A percentile compares a stretch with the other conserved stretches of the same genome.
These are phyloP conservation scores for Pseudonitzschia multistriata DNA, from an alignment of 108 stramenopile species.

Conservation along the genomic window DNA sequence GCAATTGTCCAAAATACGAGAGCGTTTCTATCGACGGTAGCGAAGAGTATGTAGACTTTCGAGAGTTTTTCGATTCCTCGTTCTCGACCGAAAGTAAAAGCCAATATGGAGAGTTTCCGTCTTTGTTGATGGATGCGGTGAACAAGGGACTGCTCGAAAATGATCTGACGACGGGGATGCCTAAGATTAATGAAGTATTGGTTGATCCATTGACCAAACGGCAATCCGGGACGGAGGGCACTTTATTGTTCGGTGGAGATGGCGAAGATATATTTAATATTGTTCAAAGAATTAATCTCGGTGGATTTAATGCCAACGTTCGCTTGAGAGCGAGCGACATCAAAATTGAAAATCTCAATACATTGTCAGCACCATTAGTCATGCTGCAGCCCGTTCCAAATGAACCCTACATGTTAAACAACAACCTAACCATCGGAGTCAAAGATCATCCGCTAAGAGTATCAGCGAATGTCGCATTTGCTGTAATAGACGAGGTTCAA, in stretches of 20 bases:
- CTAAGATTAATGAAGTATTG: constrained; percentile 59
- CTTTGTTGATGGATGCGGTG: constrained; percentile 17
- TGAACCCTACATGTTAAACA: constrained; percentile 52
- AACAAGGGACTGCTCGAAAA: constrained; percentile 26
- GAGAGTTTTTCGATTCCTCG: constrained; percentile 49
- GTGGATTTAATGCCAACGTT: constrained; percentile 60
- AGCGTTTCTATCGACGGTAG: background rate
- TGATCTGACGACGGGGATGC: constrained; percentile 29
- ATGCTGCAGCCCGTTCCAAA: constrained; percentile 52
- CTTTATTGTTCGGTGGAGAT: constrained; percentile 19
- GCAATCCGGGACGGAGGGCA: constrained; percentile 60
- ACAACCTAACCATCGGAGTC: constrained; percentile 51
- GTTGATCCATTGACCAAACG: constrained; percentile 50
- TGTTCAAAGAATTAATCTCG: constrained; percentile 46
- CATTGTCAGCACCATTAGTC: constrained; percentile 45
- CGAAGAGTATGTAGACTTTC: constrained; percentile 50
- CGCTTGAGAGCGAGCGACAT: constrained; percentile 49
- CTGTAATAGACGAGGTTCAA: constrained; percentile 47
- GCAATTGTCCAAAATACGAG: constrained; percentile 12
- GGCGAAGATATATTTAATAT: constrained; percentile 27
- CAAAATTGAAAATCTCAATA: constrained; percentile 54
- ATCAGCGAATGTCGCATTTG: constrained; percentile 35
- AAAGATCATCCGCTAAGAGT: constrained; percentile 40
- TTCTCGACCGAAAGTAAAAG: constrained; percentile 12
- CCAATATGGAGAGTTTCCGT: constrained; percentile 57